Evolutionary conservation across 2,329 filamentous ascomycete genomes (phyloP).

Genomic region (Thermothelomyces thermophilus): DNA sequence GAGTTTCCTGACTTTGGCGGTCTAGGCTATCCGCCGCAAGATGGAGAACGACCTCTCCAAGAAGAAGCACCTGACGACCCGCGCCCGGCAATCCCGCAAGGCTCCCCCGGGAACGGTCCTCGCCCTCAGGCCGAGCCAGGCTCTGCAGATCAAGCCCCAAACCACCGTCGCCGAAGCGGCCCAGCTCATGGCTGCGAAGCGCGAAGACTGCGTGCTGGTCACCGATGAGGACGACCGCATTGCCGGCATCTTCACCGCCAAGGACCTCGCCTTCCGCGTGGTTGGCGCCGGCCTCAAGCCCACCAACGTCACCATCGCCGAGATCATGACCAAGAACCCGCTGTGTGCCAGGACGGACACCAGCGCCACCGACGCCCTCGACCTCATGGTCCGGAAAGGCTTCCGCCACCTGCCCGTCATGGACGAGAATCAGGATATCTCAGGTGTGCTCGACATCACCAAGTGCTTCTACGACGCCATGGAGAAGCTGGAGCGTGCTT

Average conservation of each 20-base stretch:
- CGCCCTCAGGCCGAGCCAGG: constrained; percentile 88
- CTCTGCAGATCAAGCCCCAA: constrained; percentile 92
- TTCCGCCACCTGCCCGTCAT: constrained; percentile 97
- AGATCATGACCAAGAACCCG: constrained; percentile 99
- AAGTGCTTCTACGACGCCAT: constrained; percentile 99
- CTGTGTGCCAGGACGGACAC: constrained; percentile 96
- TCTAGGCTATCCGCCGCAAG: constrained; percentile 82
- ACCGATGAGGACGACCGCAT: constrained; percentile 98
- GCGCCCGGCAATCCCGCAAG: constrained; percentile 81
- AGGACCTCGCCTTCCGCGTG: constrained; percentile 95
- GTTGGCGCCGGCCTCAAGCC: constrained; percentile 88
- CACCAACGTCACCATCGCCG: constrained; percentile 82
- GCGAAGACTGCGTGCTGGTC: constrained; percentile 94
- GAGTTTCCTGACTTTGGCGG: constrained; percentile 27
- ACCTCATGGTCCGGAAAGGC: constrained; percentile 96
- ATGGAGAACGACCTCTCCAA: constrained; percentile 97
- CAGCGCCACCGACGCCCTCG: constrained; percentile 92
- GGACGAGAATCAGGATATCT: constrained; percentile 99
- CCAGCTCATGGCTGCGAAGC: constrained; percentile 97
- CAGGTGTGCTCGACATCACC: constrained; percentile 94
- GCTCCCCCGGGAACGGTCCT: constrained; percentile 94
- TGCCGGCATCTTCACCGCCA: constrained; percentile 97
- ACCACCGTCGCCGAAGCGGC: constrained; percentile 94
- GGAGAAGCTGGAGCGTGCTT: constrained; percentile 97
- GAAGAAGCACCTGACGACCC: constrained; percentile 76